A percentile compares a stretch with the other conserved stretches of the same genome.
These are phyloP conservation scores for Citrus sp. DNA, from an alignment of 345 rosid genomes.

Conservation along the genomic window DNA sequence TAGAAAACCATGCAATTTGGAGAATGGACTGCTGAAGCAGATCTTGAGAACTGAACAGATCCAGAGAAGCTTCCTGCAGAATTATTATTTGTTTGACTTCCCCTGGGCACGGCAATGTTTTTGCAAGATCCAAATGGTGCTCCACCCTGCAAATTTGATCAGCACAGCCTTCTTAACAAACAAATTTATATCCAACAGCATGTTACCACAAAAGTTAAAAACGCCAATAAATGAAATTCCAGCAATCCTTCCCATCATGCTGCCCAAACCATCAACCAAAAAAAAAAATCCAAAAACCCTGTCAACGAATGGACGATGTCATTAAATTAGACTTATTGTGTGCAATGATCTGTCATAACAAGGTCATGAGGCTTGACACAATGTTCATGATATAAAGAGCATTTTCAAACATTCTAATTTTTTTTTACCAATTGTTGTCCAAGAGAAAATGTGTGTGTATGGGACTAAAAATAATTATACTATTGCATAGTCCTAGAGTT, in stretches of 20 bases:
- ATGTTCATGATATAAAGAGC: background rate
- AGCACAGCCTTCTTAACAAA: conserved; percentile 10
- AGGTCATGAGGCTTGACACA: background rate
- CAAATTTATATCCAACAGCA: background rate
- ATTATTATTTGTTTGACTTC: conserved; percentile 43
- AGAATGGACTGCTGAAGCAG: conserved; percentile 41
- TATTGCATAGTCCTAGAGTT: background rate
- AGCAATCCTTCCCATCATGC: background rate
- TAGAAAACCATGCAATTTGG: conserved; percentile 29
- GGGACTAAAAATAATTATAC: background rate
- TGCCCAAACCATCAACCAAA: background rate
- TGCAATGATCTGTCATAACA: background rate
- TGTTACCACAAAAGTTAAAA: background rate
- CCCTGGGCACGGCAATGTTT: conserved; percentile 47
- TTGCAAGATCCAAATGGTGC: conserved; percentile 90
- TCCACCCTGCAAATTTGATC: conserved; percentile 55
- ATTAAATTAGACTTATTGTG: background rate
- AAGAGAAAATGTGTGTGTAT: background rate
- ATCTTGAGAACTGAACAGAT: conserved; percentile 73
- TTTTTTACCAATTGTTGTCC: background rate
- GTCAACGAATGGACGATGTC: background rate
- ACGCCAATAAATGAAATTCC: background rate
- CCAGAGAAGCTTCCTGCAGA: conserved; percentile 74
- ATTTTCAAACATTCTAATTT: background rate
- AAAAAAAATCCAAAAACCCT: background rate